Evolutionary conservation across 495 filamentous ascomycete genomes (phyloP), one percentile per base, ranked within the genome.

Genomic region (Neurospora sp.): DNA sequence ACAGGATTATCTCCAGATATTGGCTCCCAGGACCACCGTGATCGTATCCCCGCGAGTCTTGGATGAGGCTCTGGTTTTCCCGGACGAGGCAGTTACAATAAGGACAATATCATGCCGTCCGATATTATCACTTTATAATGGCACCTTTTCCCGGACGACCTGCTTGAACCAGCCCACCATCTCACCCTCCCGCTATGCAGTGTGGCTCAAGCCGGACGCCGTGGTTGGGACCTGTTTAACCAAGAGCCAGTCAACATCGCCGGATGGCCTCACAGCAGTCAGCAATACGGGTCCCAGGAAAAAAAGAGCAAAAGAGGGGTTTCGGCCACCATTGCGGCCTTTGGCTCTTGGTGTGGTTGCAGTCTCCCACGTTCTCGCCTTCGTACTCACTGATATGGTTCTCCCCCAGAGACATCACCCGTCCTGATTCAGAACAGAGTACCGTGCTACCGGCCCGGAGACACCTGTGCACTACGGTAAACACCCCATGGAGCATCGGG

Each of bases 141-240:
- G 6, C 31, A 40, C 39, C 6, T 70, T 70, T 48, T 42, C 27
- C 71, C 27, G 44, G 40, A 31, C 22, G 31, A 72, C 69, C 68
- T 70, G 41, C 68, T 71, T 39, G 40, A 71, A 70, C 72, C 65
- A 40, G 73, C 73, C 75, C 69, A 20, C 22, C 27, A 70, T 61
- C 40, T 70, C 39, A 59, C 3, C 20, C 46, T 46, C 40, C 70
- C 42, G 42, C 1, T 2, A 70, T 74, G 71, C 70, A 69, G 72
- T 72, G 75, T 73, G 73, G 73, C 75, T 75, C 77, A 77, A 69
- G 53, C 69, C 44, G 68, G 69, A 46, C 68, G 40, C 20, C 71
- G 68, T 46, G 70, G 73, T 73, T 75, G 71, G 70, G 59, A 71
- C 27, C 22, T 35, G 53, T 65, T 65, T 14, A 18, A 35, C 14